phyloP scores from a whole-genome alignment of 768 basidiomycete species.

The Mrakia blollopis region DNA sequence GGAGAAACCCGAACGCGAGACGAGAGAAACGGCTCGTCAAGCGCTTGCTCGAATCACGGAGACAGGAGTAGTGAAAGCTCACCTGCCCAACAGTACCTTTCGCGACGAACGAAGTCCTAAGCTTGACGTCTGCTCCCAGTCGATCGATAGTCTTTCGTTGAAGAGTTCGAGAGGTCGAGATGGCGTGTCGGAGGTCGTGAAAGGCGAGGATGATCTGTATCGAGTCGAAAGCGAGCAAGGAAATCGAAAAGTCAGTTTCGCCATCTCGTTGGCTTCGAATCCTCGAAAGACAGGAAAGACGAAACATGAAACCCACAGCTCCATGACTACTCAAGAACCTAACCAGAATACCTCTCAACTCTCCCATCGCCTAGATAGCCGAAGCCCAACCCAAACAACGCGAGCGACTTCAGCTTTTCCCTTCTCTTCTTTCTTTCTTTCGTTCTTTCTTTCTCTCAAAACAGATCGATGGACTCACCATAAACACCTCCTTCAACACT shows the following conservation, averaged over 20 bases:
- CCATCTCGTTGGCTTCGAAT: neutral
- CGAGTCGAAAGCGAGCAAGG: too few relatives aligned
- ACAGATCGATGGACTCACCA: neutral
- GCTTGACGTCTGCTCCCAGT: constrained; percentile 7
- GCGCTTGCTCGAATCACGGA: neutral
- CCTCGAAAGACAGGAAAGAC: neutral
- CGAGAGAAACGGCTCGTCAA: neutral
- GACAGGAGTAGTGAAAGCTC: too few relatives aligned
- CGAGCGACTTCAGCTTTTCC: neutral
- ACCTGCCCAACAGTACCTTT: constrained; percentile 12
- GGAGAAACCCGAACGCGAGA: neutral
- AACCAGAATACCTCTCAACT: neutral
- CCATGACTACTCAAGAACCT: constrained; percentile 18
- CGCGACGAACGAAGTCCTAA: constrained; percentile 14
- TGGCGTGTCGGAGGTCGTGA: constrained; percentile 18
- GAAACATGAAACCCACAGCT: neutral
- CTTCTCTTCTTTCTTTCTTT: neutral
- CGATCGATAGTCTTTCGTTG: constrained; percentile 1
- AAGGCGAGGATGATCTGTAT: constrained; percentile 27
- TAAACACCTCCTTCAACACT: constrained; percentile 2
- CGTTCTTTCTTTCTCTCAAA: too few relatives aligned
- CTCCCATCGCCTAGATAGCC: neutral
- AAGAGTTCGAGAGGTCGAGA: constrained; percentile 10
- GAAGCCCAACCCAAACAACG: neutral
- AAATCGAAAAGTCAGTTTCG: too few relatives aligned